Base-by-base conservation (phyloP, 495 filamentous ascomycete species). In the Penicillium angulare region DNA sequence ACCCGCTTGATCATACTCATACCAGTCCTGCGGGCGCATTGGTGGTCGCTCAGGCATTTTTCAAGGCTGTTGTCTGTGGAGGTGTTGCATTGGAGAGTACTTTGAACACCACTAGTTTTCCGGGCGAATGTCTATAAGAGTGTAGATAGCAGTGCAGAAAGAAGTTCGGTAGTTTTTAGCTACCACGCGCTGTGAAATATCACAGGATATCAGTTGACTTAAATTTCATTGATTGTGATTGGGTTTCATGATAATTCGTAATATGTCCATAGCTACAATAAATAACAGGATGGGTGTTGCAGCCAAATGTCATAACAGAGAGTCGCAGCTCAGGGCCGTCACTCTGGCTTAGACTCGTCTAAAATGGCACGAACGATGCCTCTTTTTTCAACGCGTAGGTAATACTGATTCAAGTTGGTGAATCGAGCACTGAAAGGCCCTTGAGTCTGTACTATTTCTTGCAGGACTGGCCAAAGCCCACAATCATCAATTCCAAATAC, bases 401-500 rank as follows among this genome's bases (percentile, higher is more conserved):
- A 80, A 53, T 86, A 86, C 27, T 63, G 68, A n/a, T 55, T 52
- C n/a, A 86, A 45, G n/a, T 68, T 72, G 17, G 67, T 66, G 39
- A 77, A 76, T 4, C 45, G 58, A 54, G 53, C 31, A 59, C 55
- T 49, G 71, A 47, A 34, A 53, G 43, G 43, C 60, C 64, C 36
- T 42, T 65, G 10, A 1, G 53, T 50, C 6, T 61, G 58, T 7
- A 81, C 67, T 8, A 88, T 77, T 23, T 84, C 77, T 42, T 84
- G 64, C 33, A 92, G 66, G 8, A 88, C 75, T 0, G 88, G 87
- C 85, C 85, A 90, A 8, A 89, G 69, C 0, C 82, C 80, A 57
- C 81, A 89, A 62, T 92, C 88, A 8, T 83, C 86, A 13, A 88
- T 73, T 2, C 78, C 76, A 13, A 86, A 75, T 1, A 53, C 52